These are phyloP conservation scores for Cadophora luteo-olivacea DNA, from an alignment of 2,329 filamentous ascomycete species.

Conservation along the genomic window DNA sequence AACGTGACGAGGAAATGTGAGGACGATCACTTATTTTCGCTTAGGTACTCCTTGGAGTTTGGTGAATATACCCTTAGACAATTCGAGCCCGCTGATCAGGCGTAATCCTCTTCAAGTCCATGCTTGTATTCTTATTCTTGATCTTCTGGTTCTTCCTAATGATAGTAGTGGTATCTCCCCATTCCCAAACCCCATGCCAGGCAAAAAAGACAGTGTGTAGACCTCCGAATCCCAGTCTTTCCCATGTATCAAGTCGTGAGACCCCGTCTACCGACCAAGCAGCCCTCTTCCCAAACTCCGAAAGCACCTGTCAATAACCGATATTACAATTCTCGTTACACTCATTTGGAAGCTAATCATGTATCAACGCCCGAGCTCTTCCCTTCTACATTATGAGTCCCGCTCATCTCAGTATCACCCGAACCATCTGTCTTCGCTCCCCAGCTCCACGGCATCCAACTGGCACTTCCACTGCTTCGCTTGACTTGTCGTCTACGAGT, in stretches of 20 bases:
- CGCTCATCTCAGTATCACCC: slow-evolving; percentile 31
- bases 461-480: slow-evolving; percentile 44
- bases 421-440: slow-evolving; percentile 34
- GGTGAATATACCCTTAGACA: no score
- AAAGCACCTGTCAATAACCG: not conserved
- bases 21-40: no score
- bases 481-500: slow-evolving; percentile 37
- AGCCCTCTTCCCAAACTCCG: slow-evolving; percentile 10
- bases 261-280: slow-evolving; percentile 17
- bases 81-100: not conserved
- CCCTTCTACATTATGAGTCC: slow-evolving; percentile 19
- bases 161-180: slow-evolving; percentile 17
- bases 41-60: no score
- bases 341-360: slow-evolving; percentile 12
- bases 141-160: not conserved
- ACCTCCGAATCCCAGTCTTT: slow-evolving; percentile 15
- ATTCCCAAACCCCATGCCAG: slow-evolving; percentile 1
- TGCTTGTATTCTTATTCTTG: slow-evolving; percentile 1
- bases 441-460: slow-evolving; percentile 60
- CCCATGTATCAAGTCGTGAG: slow-evolving; percentile 24
- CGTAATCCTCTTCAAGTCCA: slow-evolving; percentile 8
- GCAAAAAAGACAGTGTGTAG: slow-evolving; percentile 19
- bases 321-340: not conserved
- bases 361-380: slow-evolving; percentile 35
- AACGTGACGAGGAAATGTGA: no score